phyloP scores from a whole-genome alignment of 140 eudicot genomes.

The Anethum foeniculum region DNA sequence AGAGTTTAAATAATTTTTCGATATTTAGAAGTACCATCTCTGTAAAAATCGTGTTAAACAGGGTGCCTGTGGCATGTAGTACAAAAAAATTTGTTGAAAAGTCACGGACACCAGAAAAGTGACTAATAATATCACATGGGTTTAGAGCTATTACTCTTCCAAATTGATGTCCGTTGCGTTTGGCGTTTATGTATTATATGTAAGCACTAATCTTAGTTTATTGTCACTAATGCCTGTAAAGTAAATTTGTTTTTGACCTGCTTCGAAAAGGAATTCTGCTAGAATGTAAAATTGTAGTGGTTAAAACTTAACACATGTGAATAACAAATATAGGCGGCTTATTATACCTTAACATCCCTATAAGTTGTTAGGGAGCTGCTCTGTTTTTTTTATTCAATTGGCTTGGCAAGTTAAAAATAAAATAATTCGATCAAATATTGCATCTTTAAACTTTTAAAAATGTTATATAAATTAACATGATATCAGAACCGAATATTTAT shows the following conservation, averaged over 20 bases:
- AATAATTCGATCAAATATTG: too few relatives aligned
- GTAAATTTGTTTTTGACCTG: neutral
- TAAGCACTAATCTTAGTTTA: conserved; percentile 1
- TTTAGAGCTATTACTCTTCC: neutral
- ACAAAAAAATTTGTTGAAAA: neutral
- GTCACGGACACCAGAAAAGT: neutral
- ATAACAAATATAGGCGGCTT: neutral
- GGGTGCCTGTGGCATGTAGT: neutral
- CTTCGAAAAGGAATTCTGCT: neutral
- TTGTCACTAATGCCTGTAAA: neutral
- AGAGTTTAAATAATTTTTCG: neutral
- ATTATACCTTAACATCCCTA: too few relatives aligned
- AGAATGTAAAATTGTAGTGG: neutral
- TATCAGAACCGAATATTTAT: too few relatives aligned
- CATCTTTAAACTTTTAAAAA: too few relatives aligned
- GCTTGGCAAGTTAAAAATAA: too few relatives aligned
- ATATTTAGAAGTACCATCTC: neutral
- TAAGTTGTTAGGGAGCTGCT: too few relatives aligned
- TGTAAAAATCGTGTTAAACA: neutral
- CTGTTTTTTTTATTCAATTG: too few relatives aligned
- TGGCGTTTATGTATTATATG: neutral
- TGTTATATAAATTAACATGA: too few relatives aligned
- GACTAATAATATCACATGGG: neutral
- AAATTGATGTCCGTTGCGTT: neutral
- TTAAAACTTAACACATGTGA: neutral